Evolutionary conservation across 345 rosid genomes (phyloP).

Genomic region (Bruguiera parviflora): DNA sequence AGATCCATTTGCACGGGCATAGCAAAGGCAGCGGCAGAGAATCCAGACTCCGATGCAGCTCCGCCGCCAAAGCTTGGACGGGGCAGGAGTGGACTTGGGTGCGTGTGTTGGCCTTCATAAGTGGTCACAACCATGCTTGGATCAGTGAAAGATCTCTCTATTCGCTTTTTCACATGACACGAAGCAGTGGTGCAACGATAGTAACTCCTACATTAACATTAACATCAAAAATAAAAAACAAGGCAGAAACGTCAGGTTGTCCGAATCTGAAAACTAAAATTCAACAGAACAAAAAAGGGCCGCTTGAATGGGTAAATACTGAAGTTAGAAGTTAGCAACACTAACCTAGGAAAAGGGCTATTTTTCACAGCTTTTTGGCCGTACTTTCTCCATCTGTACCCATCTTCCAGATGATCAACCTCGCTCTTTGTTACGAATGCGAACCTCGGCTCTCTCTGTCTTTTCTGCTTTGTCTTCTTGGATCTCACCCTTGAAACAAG

Average conservation of each 20-base stretch:
- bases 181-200: conserved; percentile 89
- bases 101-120: conserved; percentile 91
- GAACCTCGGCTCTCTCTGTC: conserved; percentile 83
- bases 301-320: conserved; percentile 13
- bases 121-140: conserved; percentile 83
- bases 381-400: conserved; percentile 97
- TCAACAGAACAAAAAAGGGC: no score
- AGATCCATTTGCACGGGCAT: conserved; percentile 32
- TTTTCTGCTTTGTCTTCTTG: conserved; percentile 79
- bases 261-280: not conserved
- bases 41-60: conserved; percentile 19
- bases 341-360: conserved; percentile 93
- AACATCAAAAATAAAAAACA: conserved; percentile 8
- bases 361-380: conserved; percentile 98
- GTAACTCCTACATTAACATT: conserved; percentile 59
- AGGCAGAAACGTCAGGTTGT: conserved; percentile 8
- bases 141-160: conserved; percentile 75
- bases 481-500: conserved; percentile 45
- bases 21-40: conserved; percentile 24
- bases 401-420: conserved; percentile 98
- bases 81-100: conserved; percentile 67
- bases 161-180: conserved; percentile 94
- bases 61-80: conserved; percentile 47
- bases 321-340: conserved; percentile 6
- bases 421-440: conserved; percentile 99